A percentile compares a stretch with the other conserved stretches of the same genome.
Conservation (phyloP, 106 monocot genomes). For the Amphibolis antarctica region DNA sequence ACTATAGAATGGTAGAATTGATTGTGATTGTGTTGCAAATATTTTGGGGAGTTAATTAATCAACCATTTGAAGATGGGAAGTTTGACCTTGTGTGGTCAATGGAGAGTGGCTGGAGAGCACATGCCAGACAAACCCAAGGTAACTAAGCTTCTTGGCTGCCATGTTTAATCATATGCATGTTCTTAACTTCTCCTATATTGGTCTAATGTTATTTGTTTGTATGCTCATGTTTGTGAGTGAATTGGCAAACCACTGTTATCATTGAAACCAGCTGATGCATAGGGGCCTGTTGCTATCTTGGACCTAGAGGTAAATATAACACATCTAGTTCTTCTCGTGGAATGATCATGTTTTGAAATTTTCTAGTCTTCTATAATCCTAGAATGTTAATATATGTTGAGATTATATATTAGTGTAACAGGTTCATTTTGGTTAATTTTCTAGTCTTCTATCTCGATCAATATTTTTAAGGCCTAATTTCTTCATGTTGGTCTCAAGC, state of each 20-base stretch:
- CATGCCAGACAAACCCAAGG: constrained; percentile 84
- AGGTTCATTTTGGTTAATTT: no score
- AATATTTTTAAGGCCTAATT: no score
- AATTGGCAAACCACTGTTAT: constrained; percentile 69
- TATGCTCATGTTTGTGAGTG: constrained; percentile 66
- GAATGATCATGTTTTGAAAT: neutral
- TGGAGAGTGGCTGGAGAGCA: constrained; percentile 89
- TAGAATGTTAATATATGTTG: no score
- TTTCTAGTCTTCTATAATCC: neutral
- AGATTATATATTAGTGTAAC: no score
- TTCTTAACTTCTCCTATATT: neutral
- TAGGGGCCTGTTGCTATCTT: constrained; percentile 51
- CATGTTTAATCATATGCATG: neutral
- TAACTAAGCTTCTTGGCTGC: neutral
- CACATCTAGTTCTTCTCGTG: neutral
- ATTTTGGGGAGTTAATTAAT: constrained; percentile 70
- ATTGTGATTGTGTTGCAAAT: no score
- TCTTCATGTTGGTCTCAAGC: no score
- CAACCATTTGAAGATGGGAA: constrained; percentile 78
- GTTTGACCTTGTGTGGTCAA: constrained; percentile 83
- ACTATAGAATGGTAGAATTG: no score
- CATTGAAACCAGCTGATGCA: constrained; percentile 94
- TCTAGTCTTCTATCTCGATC: no score
- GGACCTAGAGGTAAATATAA: constrained; percentile 39
- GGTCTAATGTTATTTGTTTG: neutral